Evolutionary conservation across 345 rosid species (phyloP).

Genomic region (Syzygium aromaticum): DNA sequence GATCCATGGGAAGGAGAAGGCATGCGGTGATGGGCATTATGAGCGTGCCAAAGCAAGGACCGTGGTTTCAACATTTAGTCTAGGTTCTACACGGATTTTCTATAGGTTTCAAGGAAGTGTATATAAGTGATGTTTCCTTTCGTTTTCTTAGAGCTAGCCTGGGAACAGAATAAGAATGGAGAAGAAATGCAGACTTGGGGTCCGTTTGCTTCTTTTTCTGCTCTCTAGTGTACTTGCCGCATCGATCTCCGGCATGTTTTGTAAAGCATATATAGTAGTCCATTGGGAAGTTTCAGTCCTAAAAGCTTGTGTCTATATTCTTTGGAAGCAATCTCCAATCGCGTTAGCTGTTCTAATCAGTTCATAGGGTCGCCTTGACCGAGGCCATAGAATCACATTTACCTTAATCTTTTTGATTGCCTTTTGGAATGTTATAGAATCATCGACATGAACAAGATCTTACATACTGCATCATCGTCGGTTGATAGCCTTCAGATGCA

Average conservation of each 20-base stretch:
- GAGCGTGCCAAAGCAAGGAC: not conserved
- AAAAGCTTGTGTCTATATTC: not conserved
- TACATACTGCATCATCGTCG: not conserved
- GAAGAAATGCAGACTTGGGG: not conserved
- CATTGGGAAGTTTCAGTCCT: not conserved
- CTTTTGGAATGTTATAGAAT: not conserved
- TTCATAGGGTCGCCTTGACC: not conserved
- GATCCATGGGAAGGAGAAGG: not conserved
- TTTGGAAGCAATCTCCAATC: not conserved
- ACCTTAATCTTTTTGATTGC: not conserved
- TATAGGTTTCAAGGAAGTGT: not conserved
- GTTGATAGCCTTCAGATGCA: not conserved
- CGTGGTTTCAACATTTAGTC: not conserved
- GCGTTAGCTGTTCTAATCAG: not conserved
- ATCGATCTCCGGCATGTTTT: constrained; percentile 3
- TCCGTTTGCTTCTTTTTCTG: not conserved
- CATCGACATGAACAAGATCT: not conserved
- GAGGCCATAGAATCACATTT: not conserved
- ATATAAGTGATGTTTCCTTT: not conserved
- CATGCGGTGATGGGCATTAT: not conserved
- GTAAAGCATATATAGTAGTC: constrained; percentile 1
- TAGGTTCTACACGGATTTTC: not conserved
- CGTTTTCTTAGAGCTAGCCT: not conserved
- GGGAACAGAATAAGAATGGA: not conserved
- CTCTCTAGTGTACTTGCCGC: not conserved